These are phyloP conservation scores for Hypoxylon sp. DNA, from an alignment of 2,329 filamentous ascomycete species.

Conservation along the genomic window DNA sequence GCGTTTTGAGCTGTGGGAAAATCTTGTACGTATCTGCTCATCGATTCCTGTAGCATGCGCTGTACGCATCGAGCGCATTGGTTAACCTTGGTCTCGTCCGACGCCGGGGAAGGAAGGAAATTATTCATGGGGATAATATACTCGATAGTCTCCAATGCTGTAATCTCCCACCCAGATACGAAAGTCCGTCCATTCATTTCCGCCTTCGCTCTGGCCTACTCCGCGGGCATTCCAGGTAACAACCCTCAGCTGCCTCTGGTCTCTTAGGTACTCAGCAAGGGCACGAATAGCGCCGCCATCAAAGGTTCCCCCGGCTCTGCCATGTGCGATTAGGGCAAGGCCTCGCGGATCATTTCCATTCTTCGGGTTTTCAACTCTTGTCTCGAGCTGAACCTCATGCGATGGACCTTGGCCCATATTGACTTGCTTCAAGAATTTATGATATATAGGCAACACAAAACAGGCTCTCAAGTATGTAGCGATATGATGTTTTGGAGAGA, in stretches of 20 bases:
- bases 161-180: conserved; percentile 37
- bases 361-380: conserved; percentile 39
- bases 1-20: conserved; percentile 24
- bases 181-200: conserved; percentile 38
- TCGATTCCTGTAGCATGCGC: conserved; percentile 38
- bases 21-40: conserved; percentile 33
- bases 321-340: conserved; percentile 43
- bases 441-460: neutral
- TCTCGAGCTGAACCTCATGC: conserved; percentile 36
- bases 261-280: conserved; percentile 41
- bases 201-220: conserved; percentile 33
- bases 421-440: neutral
- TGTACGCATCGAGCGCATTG: neutral
- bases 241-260: conserved; percentile 35
- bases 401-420: conserved; percentile 41
- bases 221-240: conserved; percentile 44
- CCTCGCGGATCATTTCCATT: conserved; percentile 27
- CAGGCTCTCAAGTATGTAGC: neutral
- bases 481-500: neutral
- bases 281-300: conserved; percentile 37
- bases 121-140: conserved; percentile 13
- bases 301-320: conserved; percentile 37
- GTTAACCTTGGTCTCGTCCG: conserved; percentile 1
- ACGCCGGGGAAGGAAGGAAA: neutral
- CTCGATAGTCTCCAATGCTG: conserved; percentile 35